Percentiles rank a stretch among this genome's conserved stretches.
These are phyloP conservation scores for Myxozyma melibiosi DNA, from an alignment of 805 yeast species.

Conservation along the genomic window DNA sequence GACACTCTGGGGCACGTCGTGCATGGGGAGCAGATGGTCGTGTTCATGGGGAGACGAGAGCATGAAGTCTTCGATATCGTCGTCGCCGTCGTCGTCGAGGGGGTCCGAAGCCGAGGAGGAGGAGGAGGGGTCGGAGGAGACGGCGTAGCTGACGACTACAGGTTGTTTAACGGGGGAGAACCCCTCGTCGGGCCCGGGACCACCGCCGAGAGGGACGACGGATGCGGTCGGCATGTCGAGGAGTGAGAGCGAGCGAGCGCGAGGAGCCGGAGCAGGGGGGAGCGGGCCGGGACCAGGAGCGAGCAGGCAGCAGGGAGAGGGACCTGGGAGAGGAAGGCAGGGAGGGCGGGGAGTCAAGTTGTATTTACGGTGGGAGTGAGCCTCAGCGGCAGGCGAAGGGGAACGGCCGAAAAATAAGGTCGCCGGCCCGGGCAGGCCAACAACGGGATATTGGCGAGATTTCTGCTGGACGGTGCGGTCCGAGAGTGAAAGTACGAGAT, in stretches of 20 bases:
- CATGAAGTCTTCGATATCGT: slow-evolving; percentile 9
- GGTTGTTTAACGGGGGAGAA: slow-evolving; percentile 1
- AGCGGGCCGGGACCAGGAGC: background rate
- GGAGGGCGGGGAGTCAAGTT: too few relatives aligned
- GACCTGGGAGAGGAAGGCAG: background rate
- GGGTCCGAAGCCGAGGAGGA: background rate
- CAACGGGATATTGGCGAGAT: too few relatives aligned
- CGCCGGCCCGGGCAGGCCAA: too few relatives aligned
- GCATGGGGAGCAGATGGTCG: background rate
- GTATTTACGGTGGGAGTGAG: too few relatives aligned
- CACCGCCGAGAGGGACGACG: background rate
- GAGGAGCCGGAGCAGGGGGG: background rate
- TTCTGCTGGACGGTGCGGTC: too few relatives aligned
- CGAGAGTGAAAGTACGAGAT: too few relatives aligned
- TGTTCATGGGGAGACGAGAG: background rate
- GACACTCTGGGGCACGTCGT: background rate
- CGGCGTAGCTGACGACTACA: background rate
- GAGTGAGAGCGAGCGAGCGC: background rate
- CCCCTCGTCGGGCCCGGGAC: background rate
- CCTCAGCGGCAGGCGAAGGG: too few relatives aligned
- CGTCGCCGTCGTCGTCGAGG: slow-evolving; percentile 3
- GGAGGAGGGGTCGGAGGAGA: background rate
- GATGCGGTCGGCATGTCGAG: background rate
- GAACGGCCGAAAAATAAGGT: too few relatives aligned
- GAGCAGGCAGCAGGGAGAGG: background rate